Evolutionary conservation across 2,329 filamentous ascomycete species (phyloP).

Genomic region (Plenodomus biglobosus): DNA sequence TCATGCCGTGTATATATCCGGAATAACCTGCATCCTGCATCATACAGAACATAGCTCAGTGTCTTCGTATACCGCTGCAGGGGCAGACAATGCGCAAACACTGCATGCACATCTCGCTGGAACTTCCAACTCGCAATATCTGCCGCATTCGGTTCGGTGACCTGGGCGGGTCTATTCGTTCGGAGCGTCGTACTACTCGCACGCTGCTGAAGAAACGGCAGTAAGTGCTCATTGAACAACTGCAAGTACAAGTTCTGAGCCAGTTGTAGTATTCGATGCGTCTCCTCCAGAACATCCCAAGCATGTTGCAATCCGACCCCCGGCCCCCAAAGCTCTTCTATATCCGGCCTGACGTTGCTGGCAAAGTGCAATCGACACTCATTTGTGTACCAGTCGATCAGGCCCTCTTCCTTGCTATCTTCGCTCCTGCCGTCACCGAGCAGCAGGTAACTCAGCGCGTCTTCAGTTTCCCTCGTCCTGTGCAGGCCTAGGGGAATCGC

Average conservation of each 20-base stretch:
- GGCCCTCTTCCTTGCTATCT: conserved; percentile 31
- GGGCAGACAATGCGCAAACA: conserved; percentile 64
- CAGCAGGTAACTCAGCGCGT: conserved; percentile 41
- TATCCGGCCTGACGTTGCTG: conserved; percentile 27
- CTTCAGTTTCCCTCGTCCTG: conserved; percentile 37
- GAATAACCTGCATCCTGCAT: conserved; percentile 54
- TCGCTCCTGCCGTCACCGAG: conserved; percentile 36
- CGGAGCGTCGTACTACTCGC: conserved; percentile 28
- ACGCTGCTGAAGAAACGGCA: conserved; percentile 34
- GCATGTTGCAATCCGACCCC: conserved; percentile 30
- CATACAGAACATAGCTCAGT: conserved; percentile 57
- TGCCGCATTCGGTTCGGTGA: conserved; percentile 15
- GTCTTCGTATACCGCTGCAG: conserved; percentile 56
- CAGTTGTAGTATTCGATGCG: conserved; percentile 39
- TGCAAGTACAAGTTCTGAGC: conserved; percentile 44
- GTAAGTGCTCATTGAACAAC: conserved; percentile 38
- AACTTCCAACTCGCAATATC: conserved; percentile 51
- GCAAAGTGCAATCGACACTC: conserved; percentile 50
- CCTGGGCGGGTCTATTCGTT: conserved; percentile 45
- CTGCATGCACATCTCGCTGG: conserved; percentile 62
- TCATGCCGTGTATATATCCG: conserved; percentile 39
- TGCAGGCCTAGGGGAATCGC: conserved; percentile 19
- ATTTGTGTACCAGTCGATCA: conserved; percentile 51
- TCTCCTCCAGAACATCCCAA: conserved; percentile 40
- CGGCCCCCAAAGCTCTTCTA: conserved; percentile 36